Evolutionary conservation across 805 yeast species (phyloP), one percentile per base, ranked within the genome.

Genomic region (Zygosaccharomyces lentus): DNA sequence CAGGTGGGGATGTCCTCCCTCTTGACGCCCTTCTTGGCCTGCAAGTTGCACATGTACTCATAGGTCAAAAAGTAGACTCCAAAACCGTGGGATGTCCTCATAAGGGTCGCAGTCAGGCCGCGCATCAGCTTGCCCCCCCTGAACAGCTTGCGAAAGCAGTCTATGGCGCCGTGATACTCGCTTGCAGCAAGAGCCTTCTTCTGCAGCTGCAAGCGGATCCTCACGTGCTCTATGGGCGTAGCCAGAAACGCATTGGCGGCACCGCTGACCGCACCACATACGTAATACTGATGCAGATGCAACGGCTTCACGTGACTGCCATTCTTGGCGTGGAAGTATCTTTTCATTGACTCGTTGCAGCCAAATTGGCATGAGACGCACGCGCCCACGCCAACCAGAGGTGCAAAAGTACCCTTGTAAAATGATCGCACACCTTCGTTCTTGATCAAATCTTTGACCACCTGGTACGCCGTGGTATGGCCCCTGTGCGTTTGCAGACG

Each of bases 301-400:
- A 64, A 44, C 3, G 48, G 43, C 13, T 41, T 31, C 31, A 67
- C 69, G 5, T 56, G 57, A 3, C 54, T 49, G 5, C 64, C 66
- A 36, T 74, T 69, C 13, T 64, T 64, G 52, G 76, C 75, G 17
- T 62, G 62, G 40, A 86, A 89, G 51, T 75, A 70, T 58, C 97
- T 75, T 68, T 93, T 93, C 96, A 91, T 88, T 60, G 75, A 85
- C 66, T 91, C 97, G 61, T 90, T 90, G 34, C 88, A 95, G 36
- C 96, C 93, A 62, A 91, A 91, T 66, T 93, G 99, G 32, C 91
- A 85, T 7, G 96, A 86, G 10, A 91, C 97, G 73, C 97, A 90
- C 0, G 96, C 97, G 45, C 99, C 99, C n/a, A 91, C 88, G 13
- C 99, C 99, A 29, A 93, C 64, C 58, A 91, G 72, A 15, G 99